Evolutionary conservation across 805 yeast species (phyloP).

Genomic region (Millerozyma acaciae): DNA sequence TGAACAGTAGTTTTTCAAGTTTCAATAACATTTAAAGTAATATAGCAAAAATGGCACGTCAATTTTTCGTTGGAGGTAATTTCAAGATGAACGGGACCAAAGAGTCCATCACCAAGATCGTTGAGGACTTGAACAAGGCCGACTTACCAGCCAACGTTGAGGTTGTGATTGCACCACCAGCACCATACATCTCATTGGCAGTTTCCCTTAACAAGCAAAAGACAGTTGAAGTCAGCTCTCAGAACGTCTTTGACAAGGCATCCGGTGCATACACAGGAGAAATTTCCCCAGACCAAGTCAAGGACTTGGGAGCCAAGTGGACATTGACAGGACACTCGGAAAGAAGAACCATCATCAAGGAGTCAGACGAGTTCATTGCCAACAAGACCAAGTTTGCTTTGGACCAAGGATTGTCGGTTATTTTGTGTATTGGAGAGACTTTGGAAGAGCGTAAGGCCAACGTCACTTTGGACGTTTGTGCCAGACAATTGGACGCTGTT

Average conservation of each 20-base stretch:
- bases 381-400: conserved; percentile 92
- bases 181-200: conserved; percentile 82
- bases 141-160: conserved; percentile 74
- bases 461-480: conserved; percentile 78
- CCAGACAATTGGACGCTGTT: conserved; percentile 88
- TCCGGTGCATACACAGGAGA: conserved; percentile 99
- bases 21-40: conserved; percentile 1
- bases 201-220: conserved; percentile 62
- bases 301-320: conserved; percentile 92
- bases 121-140: conserved; percentile 77
- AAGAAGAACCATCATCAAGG: conserved; percentile 92
- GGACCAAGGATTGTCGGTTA: conserved; percentile 84
- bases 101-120: conserved; percentile 76
- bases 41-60: conserved; percentile 61
- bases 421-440: conserved; percentile 97
- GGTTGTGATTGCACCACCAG: conserved; percentile 96
- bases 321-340: conserved; percentile 97
- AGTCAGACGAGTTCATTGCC: conserved; percentile 87
- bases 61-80: conserved; percentile 98
- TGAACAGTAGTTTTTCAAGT: background rate
- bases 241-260: conserved; percentile 82
- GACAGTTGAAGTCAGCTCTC: conserved; percentile 82
- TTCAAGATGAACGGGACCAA: conserved; percentile 97
- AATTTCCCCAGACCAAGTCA: conserved; percentile 79
- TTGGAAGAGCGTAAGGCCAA: conserved; percentile 91